Base-by-base conservation (phyloP, 768 basidiomycete species). In the Scleroderma bovista region DNA sequence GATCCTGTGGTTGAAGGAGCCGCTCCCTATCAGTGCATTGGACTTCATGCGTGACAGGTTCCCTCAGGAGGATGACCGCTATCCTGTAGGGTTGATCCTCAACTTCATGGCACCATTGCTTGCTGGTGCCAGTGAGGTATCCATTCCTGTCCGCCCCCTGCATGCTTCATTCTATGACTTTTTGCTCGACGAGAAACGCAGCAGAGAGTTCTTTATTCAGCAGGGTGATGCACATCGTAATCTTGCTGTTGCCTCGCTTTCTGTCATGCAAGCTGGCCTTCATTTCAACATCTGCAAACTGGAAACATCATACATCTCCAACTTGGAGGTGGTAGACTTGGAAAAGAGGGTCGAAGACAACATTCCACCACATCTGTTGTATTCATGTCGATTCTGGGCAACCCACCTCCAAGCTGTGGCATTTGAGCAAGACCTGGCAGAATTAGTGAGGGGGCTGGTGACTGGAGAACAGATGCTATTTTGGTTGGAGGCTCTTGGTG, bases 281-380 rank as follows among this genome's bases (percentile, higher is more conserved):
- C 49, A 51, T 40, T 72, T 73, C 57, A 69, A 72, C 34, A 36
- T 36, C 34, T 36, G 34, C 12, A 13, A 44, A 69, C 71, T 72
- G 11, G 53, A 57, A 17, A 62, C 58, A 8, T 71, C 70, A 3
- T 60, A 64, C 44, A 20, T 60, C 8, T 50, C 22, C 13, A 69
- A 72, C 51, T 39, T 37, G 16, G 60, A 68, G 15, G 46, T 69
- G 16, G 1, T 10, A 1, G 44, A 32, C 26, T 24, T 34, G 17
- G 4, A 24, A 17, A 33, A 24, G 20, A 43, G 36, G 11, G 15
- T 51, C 5, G 16, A 39, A 7, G 5, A 22, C 22, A 41, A 23
- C 16, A 41, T 41, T 10, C 7, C 19, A 23, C 10, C 23, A 13
- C 19, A 41, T 4, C 13, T 41, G 10, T 41, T 20, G 9, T 41